phyloP scores from a whole-genome alignment of 2,329 filamentous ascomycete genomes.

The Neocucurbitaria cava region DNA sequence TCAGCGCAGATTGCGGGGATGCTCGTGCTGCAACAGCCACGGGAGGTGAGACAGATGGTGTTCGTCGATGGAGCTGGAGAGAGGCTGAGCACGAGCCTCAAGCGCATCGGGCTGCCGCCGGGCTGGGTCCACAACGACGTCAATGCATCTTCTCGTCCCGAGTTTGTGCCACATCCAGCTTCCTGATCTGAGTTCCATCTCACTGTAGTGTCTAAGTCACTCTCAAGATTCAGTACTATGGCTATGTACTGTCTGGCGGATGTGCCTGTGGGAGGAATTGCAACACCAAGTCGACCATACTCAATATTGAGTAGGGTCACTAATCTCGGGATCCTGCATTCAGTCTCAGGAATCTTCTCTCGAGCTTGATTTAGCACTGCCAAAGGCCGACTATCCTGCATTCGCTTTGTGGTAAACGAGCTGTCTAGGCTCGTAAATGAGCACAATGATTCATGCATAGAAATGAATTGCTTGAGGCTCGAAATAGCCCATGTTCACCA shows the following conservation, averaged over 20 bases:
- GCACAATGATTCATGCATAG: neutral
- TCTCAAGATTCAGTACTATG: too few species aligned
- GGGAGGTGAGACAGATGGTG: constrained; percentile 16
- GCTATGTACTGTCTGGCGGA: too few species aligned
- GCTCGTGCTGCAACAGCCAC: constrained; percentile 23
- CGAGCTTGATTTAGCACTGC: neutral
- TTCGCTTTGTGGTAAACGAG: too few species aligned
- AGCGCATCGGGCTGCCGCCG: constrained; percentile 10
- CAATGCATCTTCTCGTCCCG: constrained; percentile 21
- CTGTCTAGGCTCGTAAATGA: too few species aligned
- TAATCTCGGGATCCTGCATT: too few species aligned
- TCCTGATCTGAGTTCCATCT: neutral
- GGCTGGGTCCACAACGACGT: constrained; percentile 24
- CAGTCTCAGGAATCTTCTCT: too few species aligned
- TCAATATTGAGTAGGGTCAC: too few species aligned
- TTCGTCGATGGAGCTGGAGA: constrained; percentile 17
- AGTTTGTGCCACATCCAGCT: neutral
- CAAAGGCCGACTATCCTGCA: neutral
- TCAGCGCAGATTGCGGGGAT: constrained; percentile 16
- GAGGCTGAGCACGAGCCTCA: constrained; percentile 21
- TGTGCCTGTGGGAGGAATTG: too few species aligned
- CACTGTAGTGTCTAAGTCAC: neutral
- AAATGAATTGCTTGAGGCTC: neutral
- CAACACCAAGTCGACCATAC: too few species aligned
- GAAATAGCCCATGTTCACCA: neutral